Base-by-base conservation (phyloP, 2,329 filamentous ascomycete species). In the Paecilomyces variotii region DNA sequence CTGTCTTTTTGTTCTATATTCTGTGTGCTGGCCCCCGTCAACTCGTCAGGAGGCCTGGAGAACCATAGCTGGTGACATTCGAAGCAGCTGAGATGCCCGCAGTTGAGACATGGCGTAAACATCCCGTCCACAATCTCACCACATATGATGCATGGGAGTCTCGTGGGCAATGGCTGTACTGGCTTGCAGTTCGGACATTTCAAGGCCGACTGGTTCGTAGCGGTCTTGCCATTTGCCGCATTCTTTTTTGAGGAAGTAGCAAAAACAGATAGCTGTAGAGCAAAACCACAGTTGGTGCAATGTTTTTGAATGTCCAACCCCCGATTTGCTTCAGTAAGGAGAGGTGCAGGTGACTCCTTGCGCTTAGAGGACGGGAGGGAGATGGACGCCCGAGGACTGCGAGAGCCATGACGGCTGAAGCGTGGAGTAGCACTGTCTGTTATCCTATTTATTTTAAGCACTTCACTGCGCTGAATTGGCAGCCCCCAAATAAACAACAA, bases 401-500 rank as follows among this genome's bases (percentile, higher is more conserved):
- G 65, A 54, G 67, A 66, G 51, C 65, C 65, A 63, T 64, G 63
- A 27, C 65, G 63, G 39, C 61, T 63, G 30, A 60, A 56, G 28
- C 58, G 60, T 55, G 60, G 32, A 30, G 68, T 65, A n/a, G 57
- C 55, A 35, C 72, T 72, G 58, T 74, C 70, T 9, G 72, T 68
- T 4, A 78, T 65, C 0, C 76, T 76, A 55, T 81, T 79, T 59
- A 82, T 81, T 63, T 85, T 85, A 27, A 85, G 74, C 1, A 87
- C 74, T 67, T 87, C 84, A 12, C 80, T 79, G 55, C 80, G 77
- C 62, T 82, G 75, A 25, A 82, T 76, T 11, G 78, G 73, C 10
- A 87, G 63, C 11, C 78, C 79, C 84, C 84, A 87, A 7, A 80
- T 78, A n/a, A 79, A 79, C 3, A 87, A 75, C 57, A 84, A 74